Percentiles rank a stretch among this genome's conserved stretches.
phyloP scores from a whole-genome alignment of 2,329 filamentous ascomycete species.

The Huntiella savannae region DNA sequence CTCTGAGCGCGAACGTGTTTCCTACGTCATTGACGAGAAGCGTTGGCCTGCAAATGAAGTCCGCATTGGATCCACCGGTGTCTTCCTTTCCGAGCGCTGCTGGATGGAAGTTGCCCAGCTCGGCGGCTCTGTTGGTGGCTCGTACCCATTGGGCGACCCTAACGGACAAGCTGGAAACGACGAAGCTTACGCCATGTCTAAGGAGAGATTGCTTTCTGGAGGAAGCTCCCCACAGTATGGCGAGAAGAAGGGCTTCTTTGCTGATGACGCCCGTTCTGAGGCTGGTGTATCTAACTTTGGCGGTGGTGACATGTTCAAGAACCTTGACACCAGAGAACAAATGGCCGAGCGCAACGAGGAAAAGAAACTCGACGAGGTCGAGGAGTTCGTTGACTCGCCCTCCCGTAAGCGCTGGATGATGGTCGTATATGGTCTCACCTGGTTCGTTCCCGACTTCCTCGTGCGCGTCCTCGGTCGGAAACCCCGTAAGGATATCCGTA shows the following conservation, averaged over 20 bases:
- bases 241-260: conserved; percentile 71
- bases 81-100: conserved; percentile 88
- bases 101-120: conserved; percentile 81
- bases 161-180: conserved; percentile 43
- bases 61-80: conserved; percentile 71
- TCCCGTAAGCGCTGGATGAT: conserved; percentile 84
- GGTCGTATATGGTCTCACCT: conserved; percentile 68
- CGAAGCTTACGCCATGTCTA: conserved; percentile 41
- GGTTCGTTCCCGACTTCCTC: conserved; percentile 66
- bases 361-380: conserved; percentile 74
- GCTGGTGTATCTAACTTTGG: conserved; percentile 82
- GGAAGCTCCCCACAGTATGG: conserved; percentile 39
- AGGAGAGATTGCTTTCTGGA: conserved; percentile 37
- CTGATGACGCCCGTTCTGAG: conserved; percentile 74
- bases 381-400: conserved; percentile 57
- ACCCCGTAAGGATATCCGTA: conserved; percentile 76
- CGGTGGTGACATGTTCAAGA: conserved; percentile 93
- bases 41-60: conserved; percentile 88
- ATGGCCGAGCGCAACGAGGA: conserved; percentile 92
- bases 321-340: conserved; percentile 80
- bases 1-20: conserved; percentile 78
- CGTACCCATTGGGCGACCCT: conserved; percentile 37
- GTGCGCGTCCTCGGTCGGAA: conserved; percentile 65
- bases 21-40: conserved; percentile 79
- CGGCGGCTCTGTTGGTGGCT: conserved; percentile 19